Evolutionary conservation across 441 rosid genomes (phyloP), one percentile per base, ranked within the genome.

Genomic region (Gossypium gossypioides): DNA sequence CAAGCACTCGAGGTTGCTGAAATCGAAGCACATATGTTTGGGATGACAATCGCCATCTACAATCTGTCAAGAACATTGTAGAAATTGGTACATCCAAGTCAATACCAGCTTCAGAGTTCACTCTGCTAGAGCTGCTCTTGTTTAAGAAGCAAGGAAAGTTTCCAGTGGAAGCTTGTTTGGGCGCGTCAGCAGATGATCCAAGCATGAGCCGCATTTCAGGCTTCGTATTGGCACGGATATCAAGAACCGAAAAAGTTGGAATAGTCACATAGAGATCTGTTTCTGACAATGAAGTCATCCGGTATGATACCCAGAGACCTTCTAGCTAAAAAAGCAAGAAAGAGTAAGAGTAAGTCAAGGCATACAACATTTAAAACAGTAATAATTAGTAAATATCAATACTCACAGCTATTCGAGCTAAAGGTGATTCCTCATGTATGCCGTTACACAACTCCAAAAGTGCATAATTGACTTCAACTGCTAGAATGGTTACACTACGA

Each of bases 191-290:
- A 44, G 91, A 91, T n/a, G 96, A 90, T 76, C 99, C 99, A 29
- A 96, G 98, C 97, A 96, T 96, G 80, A 96, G 82, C 48, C 98
- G 94, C 99, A 96, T 91, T 84, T 96, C 99, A 82, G 97, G 86
- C 86, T 89, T 93, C 59, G 96, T 90, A 76, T 80, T 83, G 71
- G 96, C 88, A 75, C 97, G 99, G 73, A 84, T 84, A 79, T 96
- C 99, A 75, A 91, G 79, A 78, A 96, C 76, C 68, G 98, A 92
- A 83, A 96, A 88, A 77, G 85, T 93, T 42, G 97, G 94, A 85
- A 96, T 80, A 6, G 97, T 92, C 52, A 96, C 81, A 75, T 96
- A 93, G 62, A 96, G 93, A 84, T 96, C 98, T 65, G 92, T 85
- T 84, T 96, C 99, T 46, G 93, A 88, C 75, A 86, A 82, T 46